Evolutionary conservation across 371 early-diverging fungal genomes (phyloP), one percentile per base, ranked within the genome.

Genomic region (Rhizopus microsporus): DNA sequence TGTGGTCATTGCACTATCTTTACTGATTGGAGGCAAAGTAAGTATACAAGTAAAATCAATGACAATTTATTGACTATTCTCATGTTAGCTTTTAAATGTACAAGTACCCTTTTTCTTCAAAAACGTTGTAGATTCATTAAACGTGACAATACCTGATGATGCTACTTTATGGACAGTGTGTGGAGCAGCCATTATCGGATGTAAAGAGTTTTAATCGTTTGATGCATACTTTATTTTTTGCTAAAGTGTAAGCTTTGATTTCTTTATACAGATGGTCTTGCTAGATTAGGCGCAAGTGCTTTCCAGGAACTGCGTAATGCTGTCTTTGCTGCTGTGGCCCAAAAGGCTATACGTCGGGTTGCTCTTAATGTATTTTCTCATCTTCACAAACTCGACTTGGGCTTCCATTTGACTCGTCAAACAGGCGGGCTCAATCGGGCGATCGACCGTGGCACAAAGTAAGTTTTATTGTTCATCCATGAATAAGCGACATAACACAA

Each of bases 361-460:
- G 90, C 96, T 8, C 77, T 85, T 15, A 86, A 88, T 60, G 92
- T 95, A 8, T 98, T 95, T 77, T 75, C 83, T 51, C 98, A 97
- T 64, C 72, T 98, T 57, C 89, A 91, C 51, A 68, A 83, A 43
- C 74, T 96, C 45, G 97, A 97, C 57, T 78, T 94, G 57, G 78
- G 81, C 9, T 98, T 94, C 72, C 97, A 97, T 72, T 70, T 96
- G 15, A 81, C 87, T 29, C 83, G 96, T 23, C 95, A 96, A 73
- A 97, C 98, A 0, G 98, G 98, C 59, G 98, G 95, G 7, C 78
- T 98, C 34, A 90, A 91, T 46, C 83, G 98, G 10, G 96, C 98
- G 17, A 95, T 98, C 62, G 98, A 98, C 73, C 88, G 98, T 40
- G 98, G 98, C 59, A 96, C 97, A 51, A 98, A 97, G 88, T 87